These are phyloP conservation scores for Claviceps fusiformis DNA, from an alignment of 2,329 filamentous ascomycete species.

Conservation along the genomic window DNA sequence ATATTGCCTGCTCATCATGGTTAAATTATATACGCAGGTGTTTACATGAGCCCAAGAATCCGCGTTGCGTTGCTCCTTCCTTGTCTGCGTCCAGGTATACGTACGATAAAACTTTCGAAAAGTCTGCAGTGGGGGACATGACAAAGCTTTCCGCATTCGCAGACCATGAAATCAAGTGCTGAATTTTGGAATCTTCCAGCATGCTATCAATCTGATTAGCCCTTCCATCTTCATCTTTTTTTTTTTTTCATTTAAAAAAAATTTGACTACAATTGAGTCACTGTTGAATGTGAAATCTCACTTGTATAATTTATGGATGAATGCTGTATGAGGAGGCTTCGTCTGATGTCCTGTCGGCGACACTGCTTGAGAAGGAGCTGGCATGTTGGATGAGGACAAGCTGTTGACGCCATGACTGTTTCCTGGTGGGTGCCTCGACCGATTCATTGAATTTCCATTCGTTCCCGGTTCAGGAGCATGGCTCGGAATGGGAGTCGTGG, in stretches of 20 bases:
- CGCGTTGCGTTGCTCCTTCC: neutral
- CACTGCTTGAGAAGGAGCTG: slow-evolving; percentile 33
- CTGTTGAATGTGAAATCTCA: slow-evolving; percentile 30
- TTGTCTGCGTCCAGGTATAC: slow-evolving; percentile 21
- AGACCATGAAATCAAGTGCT: slow-evolving; percentile 95
- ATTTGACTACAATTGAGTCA: neutral
- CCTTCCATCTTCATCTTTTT: too few relatives aligned
- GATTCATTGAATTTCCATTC: slow-evolving; percentile 23
- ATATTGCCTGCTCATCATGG: slow-evolving; percentile 57
- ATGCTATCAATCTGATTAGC: slow-evolving; percentile 46
- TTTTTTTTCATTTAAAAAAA: too few relatives aligned
- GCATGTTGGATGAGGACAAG: slow-evolving; percentile 27
- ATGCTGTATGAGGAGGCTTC: slow-evolving; percentile 95
- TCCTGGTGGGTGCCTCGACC: slow-evolving; percentile 23
- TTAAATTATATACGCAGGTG: slow-evolving; percentile 3
- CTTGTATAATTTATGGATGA: slow-evolving; percentile 99
- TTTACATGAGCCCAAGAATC: neutral
- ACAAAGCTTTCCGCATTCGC: slow-evolving; percentile 91
- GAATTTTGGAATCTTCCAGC: slow-evolving; percentile 86
- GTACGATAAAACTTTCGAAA: slow-evolving; percentile 95
- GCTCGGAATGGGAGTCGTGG: slow-evolving; percentile 28
- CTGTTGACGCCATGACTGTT: slow-evolving; percentile 22
- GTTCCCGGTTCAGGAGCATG: slow-evolving; percentile 30
- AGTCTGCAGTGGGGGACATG: slow-evolving; percentile 94
- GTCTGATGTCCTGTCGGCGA: slow-evolving; percentile 78